These are phyloP conservation scores for Orbilia brochopaga DNA, from an alignment of 2,329 filamentous ascomycete genomes.

Conservation along the genomic window DNA sequence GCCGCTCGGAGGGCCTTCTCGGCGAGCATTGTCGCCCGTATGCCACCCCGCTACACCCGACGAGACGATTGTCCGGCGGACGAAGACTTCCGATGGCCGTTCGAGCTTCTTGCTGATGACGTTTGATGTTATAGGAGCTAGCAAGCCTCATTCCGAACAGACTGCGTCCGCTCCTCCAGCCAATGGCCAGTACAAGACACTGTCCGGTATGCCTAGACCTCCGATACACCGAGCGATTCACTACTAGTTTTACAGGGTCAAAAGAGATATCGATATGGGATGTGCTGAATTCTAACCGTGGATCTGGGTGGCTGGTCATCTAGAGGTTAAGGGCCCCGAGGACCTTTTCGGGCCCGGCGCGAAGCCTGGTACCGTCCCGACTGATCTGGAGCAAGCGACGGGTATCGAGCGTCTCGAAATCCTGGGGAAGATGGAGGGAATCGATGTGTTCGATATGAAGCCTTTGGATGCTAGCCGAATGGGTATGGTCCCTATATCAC, in stretches of 20 bases:
- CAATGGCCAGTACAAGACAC: constrained; percentile 12
- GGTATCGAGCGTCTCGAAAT: constrained; percentile 99
- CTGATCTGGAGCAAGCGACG: constrained; percentile 92
- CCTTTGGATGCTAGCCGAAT: constrained; percentile 88
- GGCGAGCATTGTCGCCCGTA: constrained; percentile 41
- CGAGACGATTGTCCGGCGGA: not conserved
- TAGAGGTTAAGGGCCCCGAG: constrained; percentile 81
- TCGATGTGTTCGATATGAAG: constrained; percentile 98
- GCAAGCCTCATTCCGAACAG: constrained; percentile 18
- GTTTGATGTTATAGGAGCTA: constrained; percentile 6
- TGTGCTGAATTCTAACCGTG: not conserved
- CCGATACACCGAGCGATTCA: constrained; percentile 10
- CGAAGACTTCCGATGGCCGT: not conserved
- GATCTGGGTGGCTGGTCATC: constrained; percentile 15
- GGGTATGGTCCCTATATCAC: constrained; percentile 64
- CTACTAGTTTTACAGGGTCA: not conserved
- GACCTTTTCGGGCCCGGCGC: constrained; percentile 88
- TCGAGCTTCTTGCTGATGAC: not conserved
- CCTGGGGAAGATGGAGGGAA: constrained; percentile 97
- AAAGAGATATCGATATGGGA: not conserved
- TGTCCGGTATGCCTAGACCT: constrained; percentile 29
- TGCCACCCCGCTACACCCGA: not conserved
- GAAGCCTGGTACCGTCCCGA: constrained; percentile 80
- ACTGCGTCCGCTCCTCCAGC: constrained; percentile 1
- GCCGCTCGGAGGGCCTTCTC: constrained; percentile 46